Evolutionary conservation across 768 basidiomycete genomes (phyloP), one percentile per base, ranked within the genome.

Genomic region (Infundibulicybe gibba): DNA sequence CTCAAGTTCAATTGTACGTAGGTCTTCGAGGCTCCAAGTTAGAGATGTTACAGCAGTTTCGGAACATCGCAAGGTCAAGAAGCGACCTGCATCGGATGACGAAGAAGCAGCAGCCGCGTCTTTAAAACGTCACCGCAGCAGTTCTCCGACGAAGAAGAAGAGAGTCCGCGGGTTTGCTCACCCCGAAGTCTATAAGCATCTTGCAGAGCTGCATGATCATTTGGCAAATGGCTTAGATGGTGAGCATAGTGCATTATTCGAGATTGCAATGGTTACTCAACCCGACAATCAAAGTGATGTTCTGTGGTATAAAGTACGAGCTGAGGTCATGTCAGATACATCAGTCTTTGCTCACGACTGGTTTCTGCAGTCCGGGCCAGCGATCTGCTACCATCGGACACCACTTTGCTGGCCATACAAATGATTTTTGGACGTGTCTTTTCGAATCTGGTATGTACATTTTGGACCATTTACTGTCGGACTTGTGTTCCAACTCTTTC

Each of bases 261-360:
- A 32, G 8, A n/a, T 25, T 25, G 6, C 15, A 44, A 9, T 31
- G 25, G 16, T 25, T 8, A 25, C 25, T 25, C 25, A 25, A 25
- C 25, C 25, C 25, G 25, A 25, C n/a, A n/a, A n/a, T 13, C 11
- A 25, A 25, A 92, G 89, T 92, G 17, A 53, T 91, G 12, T 90
- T 93, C 53, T 91, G 88, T 57, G 90, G 91, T 6, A 90, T 93
- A 41, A 94, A 91, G 90, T 90, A 51, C 45, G 73, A 51, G 14
- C 14, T 21, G 19, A 3, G 40, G 31, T 15, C 31, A 6, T 30
- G 12, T 45, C 43, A 3, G 31, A 32, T 40, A 35, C 41, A 15
- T 42, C 3, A 33, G 32, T 38, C 34, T 41, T n/a, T 42, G 25
- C 16, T 19, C 5, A 15, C 17, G 5, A 10, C 12, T 32, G 21